A percentile compares a stretch with the other conserved stretches of the same genome.
These are phyloP conservation scores for Codiaeum variegatum DNA, from an alignment of 441 rosid species.

Conservation along the genomic window DNA sequence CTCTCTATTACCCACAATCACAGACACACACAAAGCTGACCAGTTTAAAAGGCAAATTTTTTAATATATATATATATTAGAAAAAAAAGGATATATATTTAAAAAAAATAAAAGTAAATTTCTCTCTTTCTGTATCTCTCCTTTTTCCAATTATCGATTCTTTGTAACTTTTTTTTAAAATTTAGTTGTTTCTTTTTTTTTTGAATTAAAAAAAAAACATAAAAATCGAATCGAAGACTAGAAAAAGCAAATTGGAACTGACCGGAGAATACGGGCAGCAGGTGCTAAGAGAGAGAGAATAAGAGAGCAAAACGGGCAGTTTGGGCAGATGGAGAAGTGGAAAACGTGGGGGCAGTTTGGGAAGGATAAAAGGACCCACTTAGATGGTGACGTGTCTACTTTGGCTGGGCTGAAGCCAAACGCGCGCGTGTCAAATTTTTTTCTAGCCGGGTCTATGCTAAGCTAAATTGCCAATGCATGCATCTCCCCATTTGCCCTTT, in stretches of 20 bases:
- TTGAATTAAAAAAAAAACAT: too few species aligned
- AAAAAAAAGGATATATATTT: neutral
- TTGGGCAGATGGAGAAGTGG: conserved; percentile 18
- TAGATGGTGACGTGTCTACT: conserved; percentile 33
- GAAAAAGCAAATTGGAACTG: conserved; percentile 22
- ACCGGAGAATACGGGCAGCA: conserved; percentile 19
- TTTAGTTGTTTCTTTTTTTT: conserved; percentile 5
- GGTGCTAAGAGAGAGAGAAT: neutral
- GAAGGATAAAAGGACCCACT: conserved; percentile 29
- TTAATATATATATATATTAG: too few species aligned
- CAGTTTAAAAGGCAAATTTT: conserved; percentile 15
- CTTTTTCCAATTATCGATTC: conserved; percentile 25
- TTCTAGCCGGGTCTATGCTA: neutral
- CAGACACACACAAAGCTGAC: conserved; percentile 23
- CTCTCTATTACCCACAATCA: neutral
- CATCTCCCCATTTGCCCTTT: neutral
- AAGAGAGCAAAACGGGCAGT: conserved; percentile 21
- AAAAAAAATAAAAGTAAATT: neutral
- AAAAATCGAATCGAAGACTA: conserved; percentile 28
- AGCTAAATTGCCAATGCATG: neutral
- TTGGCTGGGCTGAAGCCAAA: conserved; percentile 10
- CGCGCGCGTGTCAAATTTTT: conserved; percentile 23
- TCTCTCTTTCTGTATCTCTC: neutral
- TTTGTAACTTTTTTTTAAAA: neutral
- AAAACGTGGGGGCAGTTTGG: conserved; percentile 27